These are phyloP conservation scores for Davidsoniella virescens DNA, from an alignment of 2,329 filamentous ascomycete species.

Conservation along the genomic window DNA sequence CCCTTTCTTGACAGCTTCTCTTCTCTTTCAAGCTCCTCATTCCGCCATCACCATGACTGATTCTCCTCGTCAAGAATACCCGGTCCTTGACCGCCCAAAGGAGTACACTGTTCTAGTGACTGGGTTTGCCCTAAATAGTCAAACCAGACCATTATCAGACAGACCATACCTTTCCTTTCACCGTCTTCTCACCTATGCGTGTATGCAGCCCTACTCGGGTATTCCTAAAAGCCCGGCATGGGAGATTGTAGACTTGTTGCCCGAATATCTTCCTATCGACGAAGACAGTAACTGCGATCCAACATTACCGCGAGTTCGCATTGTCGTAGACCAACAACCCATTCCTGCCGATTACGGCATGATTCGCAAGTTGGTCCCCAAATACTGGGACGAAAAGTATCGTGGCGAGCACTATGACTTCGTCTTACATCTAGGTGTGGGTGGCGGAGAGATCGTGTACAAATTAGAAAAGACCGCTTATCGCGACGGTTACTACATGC, in stretches of 20 bases:
- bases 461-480: slow-evolving; percentile 54
- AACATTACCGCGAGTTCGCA: slow-evolving; percentile 31
- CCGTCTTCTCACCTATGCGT: slow-evolving; percentile 13
- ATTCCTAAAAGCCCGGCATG: slow-evolving; percentile 65
- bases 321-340: slow-evolving; percentile 48
- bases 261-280: slow-evolving; percentile 37
- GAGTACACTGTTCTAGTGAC: slow-evolving; percentile 44
- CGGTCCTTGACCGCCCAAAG: slow-evolving; percentile 11
- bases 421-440: slow-evolving; percentile 68
- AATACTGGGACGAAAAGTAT: slow-evolving; percentile 34
- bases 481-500: slow-evolving; percentile 52
- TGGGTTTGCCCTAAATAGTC: slow-evolving; percentile 38
- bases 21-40: no score
- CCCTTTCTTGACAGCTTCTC: no score
- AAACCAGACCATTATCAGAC: slow-evolving; percentile 1
- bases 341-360: slow-evolving; percentile 56
- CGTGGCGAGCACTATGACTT: slow-evolving; percentile 36
- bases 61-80: no score
- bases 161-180: not conserved
- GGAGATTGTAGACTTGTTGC: slow-evolving; percentile 57
- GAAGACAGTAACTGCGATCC: slow-evolving; percentile 19
- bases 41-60: no score
- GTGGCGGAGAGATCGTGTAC: slow-evolving; percentile 46
- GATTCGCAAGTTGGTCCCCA: slow-evolving; percentile 47
- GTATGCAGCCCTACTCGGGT: slow-evolving; percentile 53